Base-by-base conservation (phyloP, 441 rosid genomes). In the Mallotus japonicus region DNA sequence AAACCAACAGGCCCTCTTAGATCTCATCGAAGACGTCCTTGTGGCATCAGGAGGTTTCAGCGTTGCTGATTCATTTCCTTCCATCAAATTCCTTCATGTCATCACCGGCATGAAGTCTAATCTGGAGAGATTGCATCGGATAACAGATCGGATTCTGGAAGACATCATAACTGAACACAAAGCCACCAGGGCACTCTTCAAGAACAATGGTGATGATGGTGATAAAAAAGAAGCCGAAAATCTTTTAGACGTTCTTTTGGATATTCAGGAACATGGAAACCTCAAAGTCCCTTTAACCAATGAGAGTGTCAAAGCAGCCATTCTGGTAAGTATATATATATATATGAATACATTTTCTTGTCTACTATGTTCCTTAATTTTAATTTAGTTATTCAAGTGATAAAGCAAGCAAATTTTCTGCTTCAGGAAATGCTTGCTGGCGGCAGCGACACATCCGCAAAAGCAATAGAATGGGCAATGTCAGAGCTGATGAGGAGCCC, bases 61-160 rank as follows among this genome's bases (percentile, higher is more conserved):
- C n/a, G 1, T 60, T 32, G 74, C 46, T 0, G 66, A 71, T 71
- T 1, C 32, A 2, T 71, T 71, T 47, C 74, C 66, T 16, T 60
- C 74, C 13, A 7, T 9, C 8, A 2, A 47, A 17, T 20, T 61
- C 11, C 16, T 60, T 47, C 66, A 46, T 6, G 42, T 28, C 5
- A 22, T 71, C 16, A 50, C 59, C 15, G 66, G 74, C 3, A 2
- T 22, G 5, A 60, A 46, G 46, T 13, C 12, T 8, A 22, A 32
- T 16, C 11, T 59, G 0, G 28, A 59, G 24, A 57, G 7, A 6
- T 11, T 70, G 46, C 73, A 58, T 47, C 9, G 54, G 9, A 14
- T 49, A 1, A 47, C 6, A 10, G 73, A 70, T 15, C 5, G 40
- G 42, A 14, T 70, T 8, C 53, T 71, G 15, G 47, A 60, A 6